phyloP scores from a whole-genome alignment of 306 rosid genomes.

The Vachellia pachyceras region DNA sequence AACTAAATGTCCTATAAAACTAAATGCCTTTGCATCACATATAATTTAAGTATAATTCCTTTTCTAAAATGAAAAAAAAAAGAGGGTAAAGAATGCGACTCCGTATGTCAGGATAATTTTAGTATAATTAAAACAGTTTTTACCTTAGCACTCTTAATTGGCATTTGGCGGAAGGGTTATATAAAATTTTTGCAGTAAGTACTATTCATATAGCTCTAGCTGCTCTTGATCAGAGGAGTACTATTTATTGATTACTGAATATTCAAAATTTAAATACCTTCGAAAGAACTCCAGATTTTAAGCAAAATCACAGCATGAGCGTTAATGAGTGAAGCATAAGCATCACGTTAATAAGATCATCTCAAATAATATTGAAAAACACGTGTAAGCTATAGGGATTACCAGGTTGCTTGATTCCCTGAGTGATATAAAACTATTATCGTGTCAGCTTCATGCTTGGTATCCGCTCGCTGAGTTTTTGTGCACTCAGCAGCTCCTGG shows the following conservation, averaged over 20 bases:
- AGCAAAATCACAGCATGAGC: background rate
- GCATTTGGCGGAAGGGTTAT: background rate
- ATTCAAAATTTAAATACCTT: no score
- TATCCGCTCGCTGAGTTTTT: no score
- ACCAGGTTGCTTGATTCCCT: no score
- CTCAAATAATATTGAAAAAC: no score
- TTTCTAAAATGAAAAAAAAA: background rate
- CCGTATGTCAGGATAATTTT: background rate
- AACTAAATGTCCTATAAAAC: background rate
- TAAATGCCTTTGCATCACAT: background rate
- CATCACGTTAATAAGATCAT: no score
- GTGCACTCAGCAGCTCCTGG: no score
- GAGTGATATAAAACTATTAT: no score
- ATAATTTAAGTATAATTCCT: background rate
- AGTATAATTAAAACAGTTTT: background rate
- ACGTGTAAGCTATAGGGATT: no score
- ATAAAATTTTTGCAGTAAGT: background rate
- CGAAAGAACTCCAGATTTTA: background rate
- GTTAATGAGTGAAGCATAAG: background rate
- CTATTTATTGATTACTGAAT: no score
- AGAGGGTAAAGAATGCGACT: background rate
- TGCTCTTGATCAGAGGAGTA: background rate
- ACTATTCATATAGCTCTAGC: background rate
- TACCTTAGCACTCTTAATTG: background rate
- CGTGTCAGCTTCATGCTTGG: no score